Conservation (phyloP, 2,329 filamentous ascomycete species). For the Metarhizium guizhouense region DNA sequence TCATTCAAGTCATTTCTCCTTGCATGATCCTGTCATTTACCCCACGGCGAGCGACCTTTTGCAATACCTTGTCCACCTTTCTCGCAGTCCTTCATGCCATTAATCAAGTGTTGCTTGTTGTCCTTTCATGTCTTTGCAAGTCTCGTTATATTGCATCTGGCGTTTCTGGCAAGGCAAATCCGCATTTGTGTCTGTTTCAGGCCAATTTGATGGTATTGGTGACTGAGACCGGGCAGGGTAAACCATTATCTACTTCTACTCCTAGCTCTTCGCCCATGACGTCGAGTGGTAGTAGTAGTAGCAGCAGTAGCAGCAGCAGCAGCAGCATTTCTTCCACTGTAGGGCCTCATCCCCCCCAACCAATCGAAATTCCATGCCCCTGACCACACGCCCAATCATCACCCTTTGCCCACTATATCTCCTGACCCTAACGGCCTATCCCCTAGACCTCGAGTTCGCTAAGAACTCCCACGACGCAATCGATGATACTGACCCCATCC, state of each 20-base stretch:
- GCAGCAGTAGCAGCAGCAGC: conserved; percentile 3
- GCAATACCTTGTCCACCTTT: not conserved
- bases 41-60: not conserved
- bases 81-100: not conserved
- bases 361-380: not conserved
- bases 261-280: conserved; percentile 15
- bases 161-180: conserved; percentile 11
- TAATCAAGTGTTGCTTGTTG: conserved; percentile 10
- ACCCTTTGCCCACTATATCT: not conserved
- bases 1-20: not conserved
- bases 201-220: conserved; percentile 20
- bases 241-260: conserved; percentile 14
- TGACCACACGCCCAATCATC: not conserved
- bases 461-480: not conserved
- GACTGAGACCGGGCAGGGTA: conserved; percentile 27
- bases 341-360: conserved; percentile 18
- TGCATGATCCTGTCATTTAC: not conserved
- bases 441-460: conserved; percentile 1
- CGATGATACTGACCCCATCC: not conserved
- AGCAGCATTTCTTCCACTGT: conserved; percentile 27
- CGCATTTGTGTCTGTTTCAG: conserved; percentile 12
- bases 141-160: not conserved
- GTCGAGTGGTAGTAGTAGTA: conserved; percentile 9
- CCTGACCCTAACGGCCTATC: not conserved
- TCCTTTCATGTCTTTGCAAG: conserved; percentile 3